phyloP scores from a whole-genome alignment of 345 rosid species.

The Cardamine chenopodiifolia region DNA sequence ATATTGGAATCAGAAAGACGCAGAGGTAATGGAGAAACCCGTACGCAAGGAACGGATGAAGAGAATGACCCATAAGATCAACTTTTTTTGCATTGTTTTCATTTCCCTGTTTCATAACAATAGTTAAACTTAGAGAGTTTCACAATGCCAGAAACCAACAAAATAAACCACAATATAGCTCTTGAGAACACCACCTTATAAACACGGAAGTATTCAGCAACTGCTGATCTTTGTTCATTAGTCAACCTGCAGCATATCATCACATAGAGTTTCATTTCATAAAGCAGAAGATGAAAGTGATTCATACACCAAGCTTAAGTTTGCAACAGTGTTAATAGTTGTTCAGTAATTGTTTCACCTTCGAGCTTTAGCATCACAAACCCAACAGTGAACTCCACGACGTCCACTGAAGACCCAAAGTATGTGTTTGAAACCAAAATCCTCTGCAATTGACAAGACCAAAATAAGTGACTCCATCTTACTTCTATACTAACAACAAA shows the following conservation, averaged over 20 bases:
- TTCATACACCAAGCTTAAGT: not conserved
- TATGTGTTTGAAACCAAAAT: conserved; percentile 86
- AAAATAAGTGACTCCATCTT: conserved; percentile 4
- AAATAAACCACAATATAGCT: not conserved
- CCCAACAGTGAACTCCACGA: conserved; percentile 99
- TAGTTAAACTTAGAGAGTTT: conserved; percentile 12
- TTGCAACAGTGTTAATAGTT: not conserved
- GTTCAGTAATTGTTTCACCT: conserved; percentile 50
- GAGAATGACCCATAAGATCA: conserved; percentile 63
- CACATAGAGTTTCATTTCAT: conserved; percentile 7
- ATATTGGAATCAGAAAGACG: conserved; percentile 1
- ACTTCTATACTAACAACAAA: not conserved
- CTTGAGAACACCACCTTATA: conserved; percentile 58
- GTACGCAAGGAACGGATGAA: conserved; percentile 93
- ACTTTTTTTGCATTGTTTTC: conserved; percentile 79
- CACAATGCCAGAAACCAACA: not conserved
- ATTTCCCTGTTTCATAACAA: conserved; percentile 60
- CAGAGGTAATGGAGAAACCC: conserved; percentile 39
- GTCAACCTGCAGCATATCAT: conserved; percentile 58
- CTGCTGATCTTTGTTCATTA: conserved; percentile 89
- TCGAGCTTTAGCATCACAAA: conserved; percentile 91
- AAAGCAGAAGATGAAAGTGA: not conserved
- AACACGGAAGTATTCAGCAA: conserved; percentile 85
- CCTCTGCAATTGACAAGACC: conserved; percentile 57
- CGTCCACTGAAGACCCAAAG: conserved; percentile 97